Evolutionary conservation across 257 asterid species (phyloP).

Genomic region (Anisodus acutangulus): DNA sequence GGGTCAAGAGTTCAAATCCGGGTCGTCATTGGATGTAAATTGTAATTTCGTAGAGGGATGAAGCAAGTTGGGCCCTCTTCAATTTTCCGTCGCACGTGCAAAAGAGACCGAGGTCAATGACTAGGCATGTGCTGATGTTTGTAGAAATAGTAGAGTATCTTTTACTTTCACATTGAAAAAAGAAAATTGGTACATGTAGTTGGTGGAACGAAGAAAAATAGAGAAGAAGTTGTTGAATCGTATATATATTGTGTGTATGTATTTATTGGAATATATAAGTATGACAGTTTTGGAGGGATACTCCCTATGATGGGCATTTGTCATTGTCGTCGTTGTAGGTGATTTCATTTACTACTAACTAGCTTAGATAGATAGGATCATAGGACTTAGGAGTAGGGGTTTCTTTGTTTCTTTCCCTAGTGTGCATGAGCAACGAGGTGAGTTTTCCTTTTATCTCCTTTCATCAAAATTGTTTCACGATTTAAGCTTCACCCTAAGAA

Average conservation of each 20-base stretch:
- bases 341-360: too few species aligned
- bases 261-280: background rate
- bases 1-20: too few species aligned
- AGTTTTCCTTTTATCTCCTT: too few species aligned
- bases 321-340: background rate
- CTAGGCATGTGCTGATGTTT: background rate
- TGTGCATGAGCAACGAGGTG: too few species aligned
- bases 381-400: too few species aligned
- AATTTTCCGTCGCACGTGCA: background rate
- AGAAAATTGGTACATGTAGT: background rate
- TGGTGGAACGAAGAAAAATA: background rate
- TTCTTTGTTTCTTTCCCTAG: too few species aligned
- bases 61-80: background rate
- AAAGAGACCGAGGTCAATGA: slow-evolving; percentile 19
- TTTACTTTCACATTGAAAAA: background rate
- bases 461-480: too few species aligned
- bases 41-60: too few species aligned
- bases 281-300: background rate
- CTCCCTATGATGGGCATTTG: too few species aligned
- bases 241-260: background rate
- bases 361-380: too few species aligned
- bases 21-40: too few species aligned
- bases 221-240: background rate
- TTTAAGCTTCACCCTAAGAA: too few species aligned
- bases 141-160: background rate